Conservation (phyloP, 2,329 filamentous ascomycete species). For the Cladosporium sp. region DNA sequence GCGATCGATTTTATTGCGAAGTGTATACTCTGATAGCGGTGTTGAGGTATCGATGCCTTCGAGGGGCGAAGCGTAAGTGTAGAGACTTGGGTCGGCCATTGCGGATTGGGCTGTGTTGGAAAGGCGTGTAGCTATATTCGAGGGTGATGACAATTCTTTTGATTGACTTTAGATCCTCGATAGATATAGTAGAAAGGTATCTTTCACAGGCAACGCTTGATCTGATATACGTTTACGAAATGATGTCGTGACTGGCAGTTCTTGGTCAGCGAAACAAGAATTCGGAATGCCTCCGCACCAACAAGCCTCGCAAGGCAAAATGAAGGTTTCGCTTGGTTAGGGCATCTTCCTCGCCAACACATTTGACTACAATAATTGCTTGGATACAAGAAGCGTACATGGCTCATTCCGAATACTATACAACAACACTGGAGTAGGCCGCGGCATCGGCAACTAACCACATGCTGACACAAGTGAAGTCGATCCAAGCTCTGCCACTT, state of each 20-base stretch:
- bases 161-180: too few species aligned
- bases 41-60: constrained; percentile 53
- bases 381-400: background rate
- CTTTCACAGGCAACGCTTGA: background rate
- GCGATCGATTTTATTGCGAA: too few species aligned
- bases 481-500: constrained; percentile 16
- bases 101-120: background rate
- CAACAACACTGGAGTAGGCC: background rate
- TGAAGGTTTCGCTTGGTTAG: constrained; percentile 3
- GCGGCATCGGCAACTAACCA: background rate
- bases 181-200: too few species aligned
- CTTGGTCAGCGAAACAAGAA: constrained; percentile 12
- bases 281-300: constrained; percentile 8
- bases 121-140: background rate
- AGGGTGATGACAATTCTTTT: background rate
- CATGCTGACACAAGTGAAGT: constrained; percentile 1
- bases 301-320: background rate
- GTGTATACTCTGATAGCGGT: constrained; percentile 46
- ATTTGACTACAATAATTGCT: background rate
- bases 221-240: background rate
- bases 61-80: constrained; percentile 59
- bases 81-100: constrained; percentile 55
- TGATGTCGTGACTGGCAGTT: constrained; percentile 2
- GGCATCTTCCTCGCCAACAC: background rate
- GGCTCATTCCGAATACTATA: background rate